These are phyloP conservation scores for Silene noctiflora DNA, from an alignment of 179 eudicot genomes.

Conservation along the genomic window DNA sequence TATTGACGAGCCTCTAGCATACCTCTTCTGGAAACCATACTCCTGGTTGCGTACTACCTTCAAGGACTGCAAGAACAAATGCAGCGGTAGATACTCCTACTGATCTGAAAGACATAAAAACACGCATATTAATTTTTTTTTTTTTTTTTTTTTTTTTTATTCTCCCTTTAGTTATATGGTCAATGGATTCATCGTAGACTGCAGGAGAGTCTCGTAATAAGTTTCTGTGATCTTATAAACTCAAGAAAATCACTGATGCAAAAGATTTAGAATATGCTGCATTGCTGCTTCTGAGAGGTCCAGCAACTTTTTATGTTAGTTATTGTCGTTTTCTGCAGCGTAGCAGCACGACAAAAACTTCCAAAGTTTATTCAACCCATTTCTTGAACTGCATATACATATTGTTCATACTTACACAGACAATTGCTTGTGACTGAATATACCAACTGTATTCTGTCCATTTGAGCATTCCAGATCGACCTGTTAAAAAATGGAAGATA, in stretches of 20 bases:
- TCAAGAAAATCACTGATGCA: no score
- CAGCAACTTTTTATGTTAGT: background rate
- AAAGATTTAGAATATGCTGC: slow-evolving; percentile 8
- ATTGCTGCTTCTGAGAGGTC: background rate
- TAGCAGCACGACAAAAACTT: background rate
- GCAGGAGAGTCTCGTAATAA: no score
- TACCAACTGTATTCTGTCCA: slow-evolving; percentile 65
- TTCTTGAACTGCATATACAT: background rate
- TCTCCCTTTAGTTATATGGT: no score
- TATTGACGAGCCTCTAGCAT: slow-evolving; percentile 13
- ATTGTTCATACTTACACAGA: slow-evolving; percentile 57
- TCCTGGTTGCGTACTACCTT: slow-evolving; percentile 89
- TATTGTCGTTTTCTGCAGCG: background rate
- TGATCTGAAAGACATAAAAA: slow-evolving; percentile 45
- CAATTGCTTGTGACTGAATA: slow-evolving; percentile 72
- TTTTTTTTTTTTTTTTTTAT: no score
- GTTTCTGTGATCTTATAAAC: no score
- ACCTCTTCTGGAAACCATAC: slow-evolving; percentile 99
- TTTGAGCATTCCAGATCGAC: slow-evolving; percentile 88
- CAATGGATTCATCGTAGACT: no score
- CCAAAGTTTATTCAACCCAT: background rate
- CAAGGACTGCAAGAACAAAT: slow-evolving; percentile 80
- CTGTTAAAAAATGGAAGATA: slow-evolving; percentile 30
- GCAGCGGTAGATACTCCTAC: slow-evolving; percentile 85
- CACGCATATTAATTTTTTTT: background rate